Conservation (phyloP, 768 basidiomycete genomes). For the Auricularia sp. region DNA sequence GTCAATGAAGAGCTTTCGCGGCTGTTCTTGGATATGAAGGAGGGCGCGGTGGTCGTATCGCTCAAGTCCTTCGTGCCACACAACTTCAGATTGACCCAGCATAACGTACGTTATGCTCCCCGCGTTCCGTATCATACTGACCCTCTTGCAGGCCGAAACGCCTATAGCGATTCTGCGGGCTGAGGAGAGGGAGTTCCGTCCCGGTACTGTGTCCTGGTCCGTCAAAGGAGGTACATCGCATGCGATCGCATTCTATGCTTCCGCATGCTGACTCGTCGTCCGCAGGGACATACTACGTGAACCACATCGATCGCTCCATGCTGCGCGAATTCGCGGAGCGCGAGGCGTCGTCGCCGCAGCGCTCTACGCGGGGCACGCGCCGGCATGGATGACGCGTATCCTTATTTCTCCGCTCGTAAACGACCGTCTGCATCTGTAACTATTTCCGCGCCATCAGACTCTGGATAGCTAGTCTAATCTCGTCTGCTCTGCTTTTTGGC, state of each 20-base stretch:
- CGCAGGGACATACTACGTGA: conserved; percentile 63
- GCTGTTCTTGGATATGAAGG: conserved; percentile 89
- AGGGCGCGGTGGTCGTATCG: conserved; percentile 83
- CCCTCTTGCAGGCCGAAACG: conserved; percentile 3
- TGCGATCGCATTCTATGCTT: not conserved
- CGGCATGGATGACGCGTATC: not conserved
- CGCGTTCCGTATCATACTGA: conserved; percentile 16
- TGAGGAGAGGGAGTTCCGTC: conserved; percentile 51
- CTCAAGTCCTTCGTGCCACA: conserved; percentile 76
- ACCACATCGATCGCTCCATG: conserved; percentile 53
- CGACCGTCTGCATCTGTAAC: no score
- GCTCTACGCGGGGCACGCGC: not conserved
- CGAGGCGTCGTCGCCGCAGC: not conserved
- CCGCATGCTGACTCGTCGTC: conserved; percentile 11
- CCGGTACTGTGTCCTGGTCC: conserved; percentile 77
- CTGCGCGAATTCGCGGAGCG: conserved; percentile 3
- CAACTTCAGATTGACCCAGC: conserved; percentile 69
- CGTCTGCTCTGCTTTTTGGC: no score
- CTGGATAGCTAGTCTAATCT: no score
- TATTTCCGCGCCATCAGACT: no score
- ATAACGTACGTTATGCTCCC: conserved; percentile 41
- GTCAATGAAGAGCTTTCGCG: conserved; percentile 82
- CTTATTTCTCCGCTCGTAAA: no score
- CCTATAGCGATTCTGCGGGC: conserved; percentile 78
- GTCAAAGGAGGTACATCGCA: conserved; percentile 17